These are phyloP conservation scores for Oryza glaberrima DNA, from an alignment of 176 grass and related monocot genomes.

Conservation along the genomic window DNA sequence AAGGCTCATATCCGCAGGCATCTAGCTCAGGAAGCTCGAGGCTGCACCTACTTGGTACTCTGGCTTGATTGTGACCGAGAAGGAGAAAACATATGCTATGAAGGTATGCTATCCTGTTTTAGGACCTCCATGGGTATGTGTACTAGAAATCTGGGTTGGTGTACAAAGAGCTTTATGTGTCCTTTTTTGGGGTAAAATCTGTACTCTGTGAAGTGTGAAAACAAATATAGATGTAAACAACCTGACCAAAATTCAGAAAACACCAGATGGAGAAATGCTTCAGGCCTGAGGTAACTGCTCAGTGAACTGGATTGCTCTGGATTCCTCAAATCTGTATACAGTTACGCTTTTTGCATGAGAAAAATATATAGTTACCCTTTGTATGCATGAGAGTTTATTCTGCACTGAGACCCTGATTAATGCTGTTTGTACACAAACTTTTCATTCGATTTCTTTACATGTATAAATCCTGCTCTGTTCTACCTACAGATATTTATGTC, in stretches of 20 bases:
- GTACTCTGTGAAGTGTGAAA: neutral
- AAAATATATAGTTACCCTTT: neutral
- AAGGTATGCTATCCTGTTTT: constrained; percentile 60
- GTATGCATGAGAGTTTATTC: constrained; percentile 13
- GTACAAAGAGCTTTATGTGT: neutral
- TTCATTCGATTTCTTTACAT: constrained; percentile 28
- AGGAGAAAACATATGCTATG: constrained; percentile 99
- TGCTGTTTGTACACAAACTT: constrained; percentile 5
- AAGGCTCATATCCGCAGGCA: constrained; percentile 93
- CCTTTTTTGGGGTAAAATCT: neutral
- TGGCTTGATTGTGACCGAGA: constrained; percentile 98
- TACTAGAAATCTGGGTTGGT: constrained; percentile 1
- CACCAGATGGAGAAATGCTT: constrained; percentile 12
- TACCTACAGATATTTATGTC: neutral
- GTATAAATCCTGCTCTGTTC: constrained; percentile 2
- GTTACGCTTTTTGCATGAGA: neutral
- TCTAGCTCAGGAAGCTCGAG: constrained; percentile 89
- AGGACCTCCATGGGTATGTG: neutral
- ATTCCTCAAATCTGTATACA: neutral
- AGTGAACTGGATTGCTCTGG: constrained; percentile 17
- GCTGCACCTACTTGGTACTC: constrained; percentile 78
- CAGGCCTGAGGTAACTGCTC: neutral
- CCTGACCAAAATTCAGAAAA: neutral
- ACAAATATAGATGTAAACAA: neutral
- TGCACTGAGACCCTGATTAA: neutral